Percentiles rank a stretch among this genome's conserved stretches.
phyloP scores from a whole-genome alignment of 768 basidiomycete species.

The Fomitopsis pulvina region DNA sequence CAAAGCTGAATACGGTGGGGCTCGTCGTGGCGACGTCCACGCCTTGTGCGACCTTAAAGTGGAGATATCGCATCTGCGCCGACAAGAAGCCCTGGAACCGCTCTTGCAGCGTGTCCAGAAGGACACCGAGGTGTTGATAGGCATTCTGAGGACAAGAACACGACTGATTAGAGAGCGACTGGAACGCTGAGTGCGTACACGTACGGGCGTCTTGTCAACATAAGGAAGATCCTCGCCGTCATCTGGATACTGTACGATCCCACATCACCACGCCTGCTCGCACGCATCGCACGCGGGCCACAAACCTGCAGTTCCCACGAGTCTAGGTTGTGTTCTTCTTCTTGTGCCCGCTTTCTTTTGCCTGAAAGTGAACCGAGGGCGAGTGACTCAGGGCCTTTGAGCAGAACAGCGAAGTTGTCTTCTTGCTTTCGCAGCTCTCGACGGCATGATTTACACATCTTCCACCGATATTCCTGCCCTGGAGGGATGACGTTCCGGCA shows the following conservation, averaged over 20 bases:
- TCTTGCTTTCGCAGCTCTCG: neutral
- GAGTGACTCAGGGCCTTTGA: neutral
- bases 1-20: slow-evolving; percentile 34
- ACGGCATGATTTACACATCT: slow-evolving; percentile 18
- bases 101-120: slow-evolving; percentile 10
- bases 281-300: neutral
- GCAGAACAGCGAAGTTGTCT: slow-evolving; percentile 1
- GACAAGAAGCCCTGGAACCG: slow-evolving; percentile 15
- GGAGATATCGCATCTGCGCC: slow-evolving; percentile 17
- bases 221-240: neutral
- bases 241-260: neutral
- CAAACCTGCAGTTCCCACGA: neutral
- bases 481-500: slow-evolving; percentile 17
- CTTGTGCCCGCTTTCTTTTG: neutral
- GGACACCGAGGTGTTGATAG: slow-evolving; percentile 15
- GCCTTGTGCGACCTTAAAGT: slow-evolving; percentile 11
- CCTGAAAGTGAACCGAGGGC: too few relatives aligned
- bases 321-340: slow-evolving; percentile 1
- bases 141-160: slow-evolving; percentile 7
- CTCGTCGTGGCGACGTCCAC: neutral
- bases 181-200: neutral
- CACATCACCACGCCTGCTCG: neutral
- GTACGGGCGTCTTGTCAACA: neutral
- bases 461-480: slow-evolving; percentile 11
- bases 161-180: neutral